These are phyloP conservation scores for Cryphonectria radicalis DNA, from an alignment of 2,329 filamentous ascomycete genomes.

Conservation along the genomic window DNA sequence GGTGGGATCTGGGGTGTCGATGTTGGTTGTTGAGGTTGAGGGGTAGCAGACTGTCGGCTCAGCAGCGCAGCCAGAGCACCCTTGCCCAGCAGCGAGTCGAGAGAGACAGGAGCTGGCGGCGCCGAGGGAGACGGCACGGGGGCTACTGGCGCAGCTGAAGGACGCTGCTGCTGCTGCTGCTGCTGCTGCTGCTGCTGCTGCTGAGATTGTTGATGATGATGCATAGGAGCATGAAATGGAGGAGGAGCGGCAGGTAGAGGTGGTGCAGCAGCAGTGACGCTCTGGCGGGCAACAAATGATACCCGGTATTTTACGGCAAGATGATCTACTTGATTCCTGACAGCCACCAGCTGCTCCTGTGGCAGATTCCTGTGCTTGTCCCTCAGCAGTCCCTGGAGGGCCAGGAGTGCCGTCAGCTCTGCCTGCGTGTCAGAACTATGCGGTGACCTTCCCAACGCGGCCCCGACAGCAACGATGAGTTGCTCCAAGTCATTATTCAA, in stretches of 20 bases:
- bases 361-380: conserved; percentile 69
- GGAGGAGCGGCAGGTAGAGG: conserved; percentile 38
- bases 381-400: conserved; percentile 80
- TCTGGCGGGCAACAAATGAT: conserved; percentile 42
- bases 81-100: conserved; percentile 63
- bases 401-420: conserved; percentile 81
- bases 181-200: conserved; percentile 16
- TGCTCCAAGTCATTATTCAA: conserved; percentile 83
- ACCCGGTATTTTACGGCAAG: conserved; percentile 68
- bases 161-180: conserved; percentile 30
- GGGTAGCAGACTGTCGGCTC: conserved; percentile 56
- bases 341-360: conserved; percentile 79
- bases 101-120: conserved; percentile 46
- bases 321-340: conserved; percentile 83
- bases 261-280: conserved; percentile 37
- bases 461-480: conserved; percentile 73
- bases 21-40: conserved; percentile 52
- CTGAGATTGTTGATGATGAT: conserved; percentile 30
- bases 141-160: conserved; percentile 39
- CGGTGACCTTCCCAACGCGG: conserved; percentile 75
- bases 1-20: conserved; percentile 31
- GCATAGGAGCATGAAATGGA: conserved; percentile 39
- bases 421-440: conserved; percentile 76
- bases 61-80: conserved; percentile 64
- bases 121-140: conserved; percentile 40